Conservation (phyloP, 306 rosid genomes). For the Psophocarpus tetragonolobus region DNA sequence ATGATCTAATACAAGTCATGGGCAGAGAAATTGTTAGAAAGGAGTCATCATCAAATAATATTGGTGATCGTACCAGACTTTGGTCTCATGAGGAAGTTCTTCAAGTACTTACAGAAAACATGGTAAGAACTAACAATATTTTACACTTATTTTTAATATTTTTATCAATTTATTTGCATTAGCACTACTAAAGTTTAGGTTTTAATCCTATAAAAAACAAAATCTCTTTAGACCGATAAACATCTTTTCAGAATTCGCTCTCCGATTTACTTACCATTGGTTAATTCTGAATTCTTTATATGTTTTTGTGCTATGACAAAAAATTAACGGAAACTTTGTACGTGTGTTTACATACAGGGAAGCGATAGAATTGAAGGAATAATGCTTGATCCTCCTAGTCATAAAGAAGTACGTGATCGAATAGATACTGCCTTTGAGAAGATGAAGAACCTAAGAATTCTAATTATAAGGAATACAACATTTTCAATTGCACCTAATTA, state of each 20-base stretch:
- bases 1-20: conserved; percentile 33
- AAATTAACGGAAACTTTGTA: background rate
- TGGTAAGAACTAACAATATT: too few relatives aligned
- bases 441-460: conserved; percentile 27
- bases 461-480: background rate
- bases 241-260: too few relatives aligned
- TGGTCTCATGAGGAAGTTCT: conserved; percentile 18
- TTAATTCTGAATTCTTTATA: too few relatives aligned
- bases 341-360: background rate
- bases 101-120: background rate
- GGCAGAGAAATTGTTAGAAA: conserved; percentile 27
- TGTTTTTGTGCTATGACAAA: background rate
- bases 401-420: background rate
- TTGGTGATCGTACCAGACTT: conserved; percentile 5
- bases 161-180: too few relatives aligned
- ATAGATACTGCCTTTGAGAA: background rate
- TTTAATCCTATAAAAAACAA: too few relatives aligned
- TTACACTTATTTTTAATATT: too few relatives aligned
- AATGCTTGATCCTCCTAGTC: conserved; percentile 21
- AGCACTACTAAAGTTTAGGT: too few relatives aligned
- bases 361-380: conserved; percentile 22
- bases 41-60: background rate
- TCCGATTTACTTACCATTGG: too few relatives aligned
- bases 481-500: background rate
- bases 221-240: too few relatives aligned